A percentile compares a stretch with the other conserved stretches of the same genome.
Conservation (phyloP, 441 rosid species). For the Raphanus hybrid region DNA sequence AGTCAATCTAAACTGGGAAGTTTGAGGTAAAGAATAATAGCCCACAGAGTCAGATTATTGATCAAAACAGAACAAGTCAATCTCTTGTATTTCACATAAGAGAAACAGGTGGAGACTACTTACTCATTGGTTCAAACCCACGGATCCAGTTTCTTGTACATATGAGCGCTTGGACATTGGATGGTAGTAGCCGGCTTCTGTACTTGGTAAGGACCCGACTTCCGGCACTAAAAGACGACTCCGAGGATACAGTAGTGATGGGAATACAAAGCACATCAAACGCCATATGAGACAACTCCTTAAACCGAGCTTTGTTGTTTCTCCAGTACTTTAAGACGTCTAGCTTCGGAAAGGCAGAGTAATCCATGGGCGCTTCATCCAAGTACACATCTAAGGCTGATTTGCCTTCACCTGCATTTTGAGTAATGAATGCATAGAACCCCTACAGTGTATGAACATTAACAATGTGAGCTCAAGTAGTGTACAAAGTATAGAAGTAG, state of each 20-base stretch:
- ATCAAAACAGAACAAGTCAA: too few species aligned
- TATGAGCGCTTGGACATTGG: neutral
- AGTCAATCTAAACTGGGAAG: too few species aligned
- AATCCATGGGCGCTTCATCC: neutral
- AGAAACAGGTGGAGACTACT: neutral
- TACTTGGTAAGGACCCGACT: neutral
- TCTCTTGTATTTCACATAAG: too few species aligned
- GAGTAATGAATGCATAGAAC: neutral
- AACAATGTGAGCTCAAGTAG: too few species aligned
- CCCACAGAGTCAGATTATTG: too few species aligned
- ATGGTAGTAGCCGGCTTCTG: neutral
- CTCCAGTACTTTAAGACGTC: neutral
- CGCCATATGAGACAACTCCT: neutral
- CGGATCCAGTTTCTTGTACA: neutral
- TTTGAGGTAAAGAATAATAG: too few species aligned
- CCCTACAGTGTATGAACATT: neutral
- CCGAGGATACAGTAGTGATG: neutral
- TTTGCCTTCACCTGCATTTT: neutral
- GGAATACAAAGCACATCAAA: neutral
- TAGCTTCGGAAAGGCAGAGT: neutral
- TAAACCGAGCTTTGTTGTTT: neutral
- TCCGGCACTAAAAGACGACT: neutral
- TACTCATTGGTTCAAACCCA: neutral
- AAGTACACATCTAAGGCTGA: neutral
- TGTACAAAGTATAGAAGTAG: too few species aligned